These are phyloP conservation scores for Pharnaceum exiguum DNA, from an alignment of 148 eudicot genomes.

Conservation along the genomic window DNA sequence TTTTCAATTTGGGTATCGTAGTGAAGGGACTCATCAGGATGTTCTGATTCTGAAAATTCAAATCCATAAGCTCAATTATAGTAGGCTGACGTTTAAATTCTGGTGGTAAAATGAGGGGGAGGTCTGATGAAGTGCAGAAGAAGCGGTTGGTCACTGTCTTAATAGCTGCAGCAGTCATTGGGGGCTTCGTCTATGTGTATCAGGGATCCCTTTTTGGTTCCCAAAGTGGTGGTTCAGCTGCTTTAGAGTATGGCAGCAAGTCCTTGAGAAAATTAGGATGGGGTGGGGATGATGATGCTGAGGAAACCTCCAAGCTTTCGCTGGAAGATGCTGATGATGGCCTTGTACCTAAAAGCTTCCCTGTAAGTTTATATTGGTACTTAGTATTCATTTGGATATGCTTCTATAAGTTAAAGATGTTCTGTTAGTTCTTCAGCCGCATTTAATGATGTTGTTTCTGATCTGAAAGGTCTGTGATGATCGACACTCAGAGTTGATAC, in stretches of 20 bases:
- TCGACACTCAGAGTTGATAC: constrained; percentile 91
- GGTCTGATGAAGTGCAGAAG: constrained; percentile 83
- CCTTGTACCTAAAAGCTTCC: constrained; percentile 67
- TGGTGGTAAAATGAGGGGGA: constrained; percentile 61
- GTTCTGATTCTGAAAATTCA: constrained; percentile 13
- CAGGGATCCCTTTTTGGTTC: constrained; percentile 63
- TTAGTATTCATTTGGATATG: neutral
- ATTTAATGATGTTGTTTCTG: constrained; percentile 16
- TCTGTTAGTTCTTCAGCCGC: neutral
- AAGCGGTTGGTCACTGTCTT: constrained; percentile 62
- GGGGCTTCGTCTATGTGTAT: constrained; percentile 65
- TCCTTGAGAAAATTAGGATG: constrained; percentile 86
- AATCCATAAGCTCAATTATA: neutral
- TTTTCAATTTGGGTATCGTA: neutral
- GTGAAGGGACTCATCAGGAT: constrained; percentile 13
- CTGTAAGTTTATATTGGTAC: constrained; percentile 47
- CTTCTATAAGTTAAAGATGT: neutral
- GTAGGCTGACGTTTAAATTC: constrained; percentile 1
- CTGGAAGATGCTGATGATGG: constrained; percentile 67
- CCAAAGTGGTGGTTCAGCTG: constrained; percentile 58
- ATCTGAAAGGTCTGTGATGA: constrained; percentile 83
- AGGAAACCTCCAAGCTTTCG: constrained; percentile 52
- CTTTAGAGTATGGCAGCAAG: constrained; percentile 87
- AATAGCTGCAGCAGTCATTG: constrained; percentile 42
- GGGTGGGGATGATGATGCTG: constrained; percentile 86